A percentile compares a stretch with the other conserved stretches of the same genome.
Evolutionary conservation across 2,329 filamentous ascomycete genomes (phyloP).

Genomic region (Fusarium sp.): DNA sequence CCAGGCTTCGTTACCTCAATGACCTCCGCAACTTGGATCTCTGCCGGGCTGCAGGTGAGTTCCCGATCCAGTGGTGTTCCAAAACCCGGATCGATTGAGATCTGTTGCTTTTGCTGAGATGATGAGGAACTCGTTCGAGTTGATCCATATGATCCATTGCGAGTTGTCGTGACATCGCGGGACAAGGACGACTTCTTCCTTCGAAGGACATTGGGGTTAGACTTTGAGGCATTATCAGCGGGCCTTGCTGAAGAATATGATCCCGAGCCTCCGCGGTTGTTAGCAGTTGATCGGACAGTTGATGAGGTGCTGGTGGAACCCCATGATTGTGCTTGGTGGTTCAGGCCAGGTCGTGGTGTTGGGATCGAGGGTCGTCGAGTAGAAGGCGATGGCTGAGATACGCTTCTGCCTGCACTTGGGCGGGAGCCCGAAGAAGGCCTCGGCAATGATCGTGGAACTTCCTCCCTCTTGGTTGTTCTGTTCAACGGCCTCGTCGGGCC

Average conservation of each 20-base stretch:
- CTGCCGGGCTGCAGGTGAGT: slow-evolving; percentile 55
- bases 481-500: slow-evolving; percentile 39
- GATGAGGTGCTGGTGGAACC: slow-evolving; percentile 49
- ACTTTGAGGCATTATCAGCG: slow-evolving; percentile 45
- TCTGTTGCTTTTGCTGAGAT: slow-evolving; percentile 52
- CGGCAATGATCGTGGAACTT: slow-evolving; percentile 26
- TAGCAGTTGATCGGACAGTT: slow-evolving; percentile 46
- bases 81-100: slow-evolving; percentile 48
- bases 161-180: slow-evolving; percentile 48
- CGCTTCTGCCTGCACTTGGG: slow-evolving; percentile 34
- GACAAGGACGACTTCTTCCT: slow-evolving; percentile 60
- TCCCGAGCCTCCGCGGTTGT: slow-evolving; percentile 46
- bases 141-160: slow-evolving; percentile 50
- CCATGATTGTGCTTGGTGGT: slow-evolving; percentile 55
- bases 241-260: slow-evolving; percentile 49
- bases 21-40: slow-evolving; percentile 54
- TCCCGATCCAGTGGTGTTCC: slow-evolving; percentile 53
- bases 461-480: slow-evolving; percentile 37
- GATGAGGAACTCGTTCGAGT: slow-evolving; percentile 54
- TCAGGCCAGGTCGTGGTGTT: slow-evolving; percentile 40
- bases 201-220: slow-evolving; percentile 55
- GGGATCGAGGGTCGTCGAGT: slow-evolving; percentile 40
- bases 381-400: slow-evolving; percentile 38
- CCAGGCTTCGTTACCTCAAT: slow-evolving; percentile 52
- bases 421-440: slow-evolving; percentile 33